Base-by-base conservation (phyloP, 2,329 filamentous ascomycete species). In the Fonsecaea nubica region DNA sequence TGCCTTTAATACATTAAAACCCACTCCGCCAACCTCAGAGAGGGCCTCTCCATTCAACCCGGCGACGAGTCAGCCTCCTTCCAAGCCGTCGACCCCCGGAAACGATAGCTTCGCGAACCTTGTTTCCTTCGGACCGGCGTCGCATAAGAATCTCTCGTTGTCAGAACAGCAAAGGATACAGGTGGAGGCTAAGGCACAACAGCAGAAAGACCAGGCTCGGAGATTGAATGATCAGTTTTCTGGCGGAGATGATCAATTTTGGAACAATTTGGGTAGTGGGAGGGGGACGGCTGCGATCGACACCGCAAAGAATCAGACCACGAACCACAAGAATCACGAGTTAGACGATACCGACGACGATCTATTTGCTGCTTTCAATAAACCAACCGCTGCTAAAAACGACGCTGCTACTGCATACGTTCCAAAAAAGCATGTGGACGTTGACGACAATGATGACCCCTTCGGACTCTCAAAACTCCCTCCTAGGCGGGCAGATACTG, bases 161-260 rank as follows among this genome's bases (percentile, higher is more conserved):
- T 80, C 86, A 63, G 87, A 90, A 74, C 85, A 87, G 60, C 88
- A 90, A 76, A 85, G 82, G 74, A 90, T 87, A 68, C 80, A 97
- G 71, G 87, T 91, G 71, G 92, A 96, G 77, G 89, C 92, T 77
- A 92, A 87, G 79, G 83, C 85, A 38, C 87, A 82, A 76, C 91
- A 94, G 76, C 91, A 93, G 67, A 90, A 89, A 65, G 90, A 93
- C 76, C 86, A 87, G 75, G 86, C 85, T 73, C 89, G 85, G 73
- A 87, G 89, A 76, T 86, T 89, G 73, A 92, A 95, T 71, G 85
- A 87, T 35, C 89, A 94, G 67, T 97, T 92, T 77, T 92, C 92
- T 2, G 87, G 76, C 3, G 80, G 79, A 56, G 82, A 89, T 73
- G 85, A 86, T 10, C 87, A 88, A 68, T 92, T 92, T 75, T 93